These are phyloP conservation scores for Kitagawia praeruptora DNA, from an alignment of 129 eudicot genomes.

Conservation along the genomic window DNA sequence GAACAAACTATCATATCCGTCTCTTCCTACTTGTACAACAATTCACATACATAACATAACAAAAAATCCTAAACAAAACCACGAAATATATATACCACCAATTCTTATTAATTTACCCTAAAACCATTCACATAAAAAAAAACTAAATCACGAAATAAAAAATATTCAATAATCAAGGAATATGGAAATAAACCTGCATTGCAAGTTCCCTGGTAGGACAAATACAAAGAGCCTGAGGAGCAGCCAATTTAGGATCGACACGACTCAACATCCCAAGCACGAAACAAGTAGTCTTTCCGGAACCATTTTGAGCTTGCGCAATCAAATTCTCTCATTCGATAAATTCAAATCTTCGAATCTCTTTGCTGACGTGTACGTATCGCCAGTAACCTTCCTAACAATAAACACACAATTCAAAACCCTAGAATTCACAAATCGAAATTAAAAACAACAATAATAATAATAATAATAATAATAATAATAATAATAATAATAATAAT, in stretches of 20 bases:
- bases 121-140: not conserved
- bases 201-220: slow-evolving; percentile 85
- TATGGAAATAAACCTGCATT: slow-evolving; percentile 40
- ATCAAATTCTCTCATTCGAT: slow-evolving; percentile 59
- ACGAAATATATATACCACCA: not conserved
- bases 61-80: too few species aligned
- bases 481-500: too few species aligned
- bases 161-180: not conserved
- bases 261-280: slow-evolving; percentile 93
- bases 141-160: not conserved
- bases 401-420: slow-evolving; percentile 2
- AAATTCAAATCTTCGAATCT: slow-evolving; percentile 64
- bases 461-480: too few species aligned
- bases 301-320: slow-evolving; percentile 90
- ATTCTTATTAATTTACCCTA: not conserved
- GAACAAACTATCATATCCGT: too few species aligned
- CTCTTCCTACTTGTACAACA: too few species aligned
- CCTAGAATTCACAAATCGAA: not conserved
- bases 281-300: slow-evolving; percentile 93
- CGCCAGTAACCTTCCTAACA: slow-evolving; percentile 49
- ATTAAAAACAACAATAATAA: too few species aligned
- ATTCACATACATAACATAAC: too few species aligned
- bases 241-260: slow-evolving; percentile 50
- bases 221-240: slow-evolving; percentile 85
- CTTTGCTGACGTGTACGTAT: slow-evolving; percentile 67